Evolutionary conservation across 495 filamentous ascomycete genomes (phyloP).

Genomic region (Penicillium egyptiacum): DNA sequence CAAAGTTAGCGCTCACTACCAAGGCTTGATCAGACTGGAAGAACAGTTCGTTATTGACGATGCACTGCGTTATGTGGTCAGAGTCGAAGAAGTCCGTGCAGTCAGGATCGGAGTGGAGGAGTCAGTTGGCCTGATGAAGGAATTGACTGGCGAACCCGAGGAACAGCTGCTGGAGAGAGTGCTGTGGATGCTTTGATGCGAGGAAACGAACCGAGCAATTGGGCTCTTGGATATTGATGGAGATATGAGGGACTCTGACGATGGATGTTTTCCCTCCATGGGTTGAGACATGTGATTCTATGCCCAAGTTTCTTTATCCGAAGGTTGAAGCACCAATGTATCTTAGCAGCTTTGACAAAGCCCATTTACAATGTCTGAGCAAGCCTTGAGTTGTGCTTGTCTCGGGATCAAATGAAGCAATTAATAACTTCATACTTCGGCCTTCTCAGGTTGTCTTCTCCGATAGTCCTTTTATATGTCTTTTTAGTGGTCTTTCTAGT

Average conservation of each 20-base stretch:
- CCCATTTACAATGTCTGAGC: neutral
- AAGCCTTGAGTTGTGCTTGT: neutral
- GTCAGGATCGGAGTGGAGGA: neutral
- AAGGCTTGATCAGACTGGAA: neutral
- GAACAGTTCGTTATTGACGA: slow-evolving; percentile 9
- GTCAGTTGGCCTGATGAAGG: neutral
- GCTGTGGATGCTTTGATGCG: neutral
- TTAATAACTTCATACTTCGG: too few relatives aligned
- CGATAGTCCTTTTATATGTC: too few relatives aligned
- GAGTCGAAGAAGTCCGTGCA: neutral
- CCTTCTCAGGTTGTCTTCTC: too few relatives aligned
- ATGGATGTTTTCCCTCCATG: neutral
- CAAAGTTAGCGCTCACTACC: neutral
- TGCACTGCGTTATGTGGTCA: neutral
- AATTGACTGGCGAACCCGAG: neutral
- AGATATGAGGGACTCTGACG: neutral
- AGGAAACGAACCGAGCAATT: neutral
- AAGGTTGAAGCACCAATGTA: neutral
- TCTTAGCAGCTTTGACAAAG: neutral
- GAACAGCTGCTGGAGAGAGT: neutral
- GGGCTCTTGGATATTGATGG: neutral
- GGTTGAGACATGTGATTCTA: neutral
- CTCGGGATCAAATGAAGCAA: neutral
- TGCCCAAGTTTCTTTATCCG: neutral
- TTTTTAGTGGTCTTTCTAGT: too few relatives aligned